Base-by-base conservation (phyloP, 306 rosid genomes). In the Crataegus laevigata region DNA sequence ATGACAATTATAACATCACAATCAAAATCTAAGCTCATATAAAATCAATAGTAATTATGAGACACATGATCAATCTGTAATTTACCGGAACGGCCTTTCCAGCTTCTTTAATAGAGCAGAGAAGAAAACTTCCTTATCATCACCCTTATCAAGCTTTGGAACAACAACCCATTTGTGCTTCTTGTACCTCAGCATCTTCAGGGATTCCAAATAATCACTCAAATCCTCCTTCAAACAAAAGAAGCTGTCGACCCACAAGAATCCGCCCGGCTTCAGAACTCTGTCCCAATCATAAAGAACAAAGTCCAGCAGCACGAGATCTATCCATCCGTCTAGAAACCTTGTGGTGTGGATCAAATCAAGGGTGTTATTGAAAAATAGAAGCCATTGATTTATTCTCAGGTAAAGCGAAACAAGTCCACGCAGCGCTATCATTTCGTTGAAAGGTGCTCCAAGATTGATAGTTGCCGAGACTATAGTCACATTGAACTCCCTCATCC, bases 261-360 rank as follows among this genome's bases (percentile, higher is more conserved):
- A 76, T 25, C 97, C 94, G 7, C 97, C 92, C 9, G 97, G 97
- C 78, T 92, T 89, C 74, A 91, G 30, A 78, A 86, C 92, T 68
- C 92, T 87, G 58, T 89, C 94, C 94, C 94, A 89, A 65, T 91
- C 97, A 77, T 77, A 87, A 85, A 91, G 38, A 12, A 91, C 75
- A 71, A 91, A 91, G 42, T 91, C 97, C 68, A 91, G 82, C 25
- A 91, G 84, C 79, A 91, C 84, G 43, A 83, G 72, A 72, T 91
- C 97, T 66, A 87, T 88, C 94, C 97, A 91, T 18, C 94, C 97
- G 59, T 91, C 97, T 1, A 91, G 86, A 86, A 91, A 89, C 30
- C 91, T 86, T 6, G 91, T 87, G 19, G 90, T 87, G 87, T 91
- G 97, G 83, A 91, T 89, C 91, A 91, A 75, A 84, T 91, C 92